phyloP scores from a whole-genome alignment of 805 yeast species.

The Kurtzmaniella cleridarum region DNA sequence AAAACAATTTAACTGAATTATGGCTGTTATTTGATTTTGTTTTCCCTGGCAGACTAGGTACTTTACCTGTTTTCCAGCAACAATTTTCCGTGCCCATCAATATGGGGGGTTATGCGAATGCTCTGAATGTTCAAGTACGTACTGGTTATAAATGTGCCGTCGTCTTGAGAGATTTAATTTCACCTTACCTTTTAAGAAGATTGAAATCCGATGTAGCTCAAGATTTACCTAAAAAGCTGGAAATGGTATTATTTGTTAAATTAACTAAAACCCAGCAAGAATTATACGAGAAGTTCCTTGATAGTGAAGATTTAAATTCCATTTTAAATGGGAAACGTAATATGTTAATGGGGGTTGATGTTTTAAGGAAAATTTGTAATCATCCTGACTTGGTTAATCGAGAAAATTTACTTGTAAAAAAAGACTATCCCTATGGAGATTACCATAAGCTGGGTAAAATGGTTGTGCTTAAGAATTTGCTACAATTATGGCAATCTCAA shows the following conservation, averaged over 20 bases:
- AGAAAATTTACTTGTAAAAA: conserved; percentile 29
- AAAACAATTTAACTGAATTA: conserved; percentile 82
- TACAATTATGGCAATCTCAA: conserved; percentile 71
- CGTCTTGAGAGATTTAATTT: conserved; percentile 75
- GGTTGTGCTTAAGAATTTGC: conserved; percentile 75
- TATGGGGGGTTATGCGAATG: conserved; percentile 97
- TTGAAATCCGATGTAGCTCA: conserved; percentile 93
- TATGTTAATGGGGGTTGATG: conserved; percentile 84
- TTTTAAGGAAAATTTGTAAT: conserved; percentile 86
- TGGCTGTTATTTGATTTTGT: conserved; percentile 96
- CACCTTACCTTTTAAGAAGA: conserved; percentile 83
- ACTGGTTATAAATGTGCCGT: conserved; percentile 96
- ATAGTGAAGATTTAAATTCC: conserved; percentile 68
- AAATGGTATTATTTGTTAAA: conserved; percentile 89
- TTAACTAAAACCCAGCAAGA: conserved; percentile 71
- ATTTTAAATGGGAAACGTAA: conserved; percentile 73
- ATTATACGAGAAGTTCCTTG: conserved; percentile 68
- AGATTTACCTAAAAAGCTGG: conserved; percentile 88
- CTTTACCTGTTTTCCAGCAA: conserved; percentile 88
- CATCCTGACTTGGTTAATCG: conserved; percentile 81
- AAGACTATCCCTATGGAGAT: conserved; percentile 45
- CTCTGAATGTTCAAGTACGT: conserved; percentile 91
- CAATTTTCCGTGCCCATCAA: conserved; percentile 92
- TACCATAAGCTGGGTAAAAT: conserved; percentile 76
- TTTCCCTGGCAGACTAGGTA: conserved; percentile 91